Evolutionary conservation across 139 green algal genomes (phyloP).

Genomic region (Chlorella sp.): DNA sequence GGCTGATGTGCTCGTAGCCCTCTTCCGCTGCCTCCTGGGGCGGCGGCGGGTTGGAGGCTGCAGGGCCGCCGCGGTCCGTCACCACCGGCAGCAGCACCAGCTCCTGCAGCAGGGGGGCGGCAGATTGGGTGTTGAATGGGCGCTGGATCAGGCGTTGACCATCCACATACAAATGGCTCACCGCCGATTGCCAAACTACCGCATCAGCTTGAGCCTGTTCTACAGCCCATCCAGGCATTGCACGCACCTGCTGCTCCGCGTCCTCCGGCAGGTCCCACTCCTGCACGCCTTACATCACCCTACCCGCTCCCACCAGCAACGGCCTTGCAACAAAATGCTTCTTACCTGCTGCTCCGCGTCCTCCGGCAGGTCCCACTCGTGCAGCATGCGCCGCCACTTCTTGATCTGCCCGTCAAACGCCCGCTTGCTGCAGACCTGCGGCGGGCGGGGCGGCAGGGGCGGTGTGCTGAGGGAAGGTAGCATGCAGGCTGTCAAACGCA

Average conservation of each 20-base stretch:
- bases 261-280: slow-evolving; percentile 46
- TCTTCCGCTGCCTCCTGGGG: neutral
- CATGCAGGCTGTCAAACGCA: neutral
- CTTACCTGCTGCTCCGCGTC: slow-evolving; percentile 9
- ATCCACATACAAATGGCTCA: too few relatives aligned
- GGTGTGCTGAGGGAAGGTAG: neutral
- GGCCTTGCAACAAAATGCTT: too few relatives aligned
- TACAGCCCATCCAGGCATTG: too few relatives aligned
- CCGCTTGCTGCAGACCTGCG: slow-evolving; percentile 56
- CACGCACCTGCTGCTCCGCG: slow-evolving; percentile 1
- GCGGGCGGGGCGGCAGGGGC: neutral
- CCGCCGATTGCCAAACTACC: too few relatives aligned
- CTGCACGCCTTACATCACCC: too few relatives aligned
- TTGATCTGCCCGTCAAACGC: slow-evolving; percentile 61
- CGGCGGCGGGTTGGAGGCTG: neutral
- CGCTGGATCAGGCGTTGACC: neutral
- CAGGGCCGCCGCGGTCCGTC: neutral
- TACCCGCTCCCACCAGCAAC: too few relatives aligned
- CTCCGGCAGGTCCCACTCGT: slow-evolving; percentile 50
- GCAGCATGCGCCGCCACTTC: slow-evolving; percentile 60
- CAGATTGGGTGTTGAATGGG: neutral
- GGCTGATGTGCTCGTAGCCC: slow-evolving; percentile 21
- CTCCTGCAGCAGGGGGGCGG: neutral
- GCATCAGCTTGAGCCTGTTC: too few relatives aligned
- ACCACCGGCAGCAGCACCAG: slow-evolving; percentile 13